These are phyloP conservation scores for Populus euphratica DNA, from an alignment of 345 rosid genomes.

Conservation along the genomic window DNA sequence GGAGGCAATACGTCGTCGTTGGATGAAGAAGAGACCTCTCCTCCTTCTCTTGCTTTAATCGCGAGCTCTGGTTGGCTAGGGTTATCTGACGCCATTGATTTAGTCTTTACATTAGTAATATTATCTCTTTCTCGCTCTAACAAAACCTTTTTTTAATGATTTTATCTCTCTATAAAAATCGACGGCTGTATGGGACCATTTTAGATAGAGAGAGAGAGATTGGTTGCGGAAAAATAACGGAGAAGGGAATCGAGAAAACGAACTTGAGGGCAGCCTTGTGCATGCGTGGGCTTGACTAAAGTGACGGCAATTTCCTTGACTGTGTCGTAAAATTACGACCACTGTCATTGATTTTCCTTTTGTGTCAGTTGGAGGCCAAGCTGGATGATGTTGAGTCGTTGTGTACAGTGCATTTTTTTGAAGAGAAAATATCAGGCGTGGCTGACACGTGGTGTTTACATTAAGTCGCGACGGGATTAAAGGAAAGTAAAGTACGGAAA, in stretches of 20 bases:
- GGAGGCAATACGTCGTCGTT: constrained; percentile 39
- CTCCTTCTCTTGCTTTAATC: constrained; percentile 57
- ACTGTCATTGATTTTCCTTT: background rate
- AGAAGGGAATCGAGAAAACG: background rate
- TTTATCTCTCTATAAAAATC: background rate
- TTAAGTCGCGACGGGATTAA: background rate
- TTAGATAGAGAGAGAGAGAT: background rate
- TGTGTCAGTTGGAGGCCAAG: background rate
- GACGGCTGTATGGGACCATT: background rate
- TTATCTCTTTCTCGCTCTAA: background rate
- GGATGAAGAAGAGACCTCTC: constrained; percentile 66
- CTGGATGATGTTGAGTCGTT: background rate
- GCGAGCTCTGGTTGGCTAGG: background rate
- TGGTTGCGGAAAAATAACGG: background rate
- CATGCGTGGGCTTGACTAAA: background rate
- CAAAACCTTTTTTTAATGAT: background rate
- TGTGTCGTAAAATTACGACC: background rate
- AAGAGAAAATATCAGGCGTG: background rate
- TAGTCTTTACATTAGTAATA: background rate
- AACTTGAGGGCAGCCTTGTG: background rate
- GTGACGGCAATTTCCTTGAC: background rate
- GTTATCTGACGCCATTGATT: background rate
- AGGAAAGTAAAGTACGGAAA: background rate
- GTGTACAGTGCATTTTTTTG: background rate
- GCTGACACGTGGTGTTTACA: background rate